Conservation (phyloP, 805 yeast species). For the Lipomyces kockii region DNA sequence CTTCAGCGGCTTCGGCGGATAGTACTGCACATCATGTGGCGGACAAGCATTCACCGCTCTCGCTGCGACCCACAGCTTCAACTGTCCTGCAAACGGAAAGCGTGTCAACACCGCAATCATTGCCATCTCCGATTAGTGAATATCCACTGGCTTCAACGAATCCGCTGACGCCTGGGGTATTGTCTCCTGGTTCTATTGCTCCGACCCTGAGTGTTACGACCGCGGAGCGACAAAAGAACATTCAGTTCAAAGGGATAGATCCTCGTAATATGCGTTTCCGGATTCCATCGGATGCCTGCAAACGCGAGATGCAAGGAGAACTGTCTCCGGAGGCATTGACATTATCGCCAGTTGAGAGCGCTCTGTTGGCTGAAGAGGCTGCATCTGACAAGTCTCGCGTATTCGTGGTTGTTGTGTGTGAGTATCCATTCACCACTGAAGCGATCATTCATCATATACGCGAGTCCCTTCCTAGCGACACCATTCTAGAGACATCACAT, state of each 20-base stretch:
- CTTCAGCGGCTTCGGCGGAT: constrained; percentile 11
- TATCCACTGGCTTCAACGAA: neutral
- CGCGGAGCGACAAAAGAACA: constrained; percentile 16
- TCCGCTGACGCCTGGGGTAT: neutral
- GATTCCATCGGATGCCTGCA: constrained; percentile 26
- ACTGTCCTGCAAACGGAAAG: neutral
- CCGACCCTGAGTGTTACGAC: neutral
- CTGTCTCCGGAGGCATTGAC: neutral
- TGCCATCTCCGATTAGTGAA: constrained; percentile 23
- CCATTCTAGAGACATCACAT: constrained; percentile 26
- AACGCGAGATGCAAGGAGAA: neutral
- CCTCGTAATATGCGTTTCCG: constrained; percentile 26
- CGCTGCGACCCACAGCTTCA: constrained; percentile 20
- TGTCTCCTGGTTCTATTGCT: constrained; percentile 3
- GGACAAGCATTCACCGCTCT: constrained; percentile 23
- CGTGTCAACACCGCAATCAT: constrained; percentile 7
- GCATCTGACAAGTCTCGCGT: constrained; percentile 8
- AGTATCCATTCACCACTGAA: constrained; percentile 38
- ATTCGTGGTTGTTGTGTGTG: constrained; percentile 39
- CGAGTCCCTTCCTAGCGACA: constrained; percentile 34
- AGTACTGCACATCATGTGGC: neutral
- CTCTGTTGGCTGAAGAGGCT: neutral
- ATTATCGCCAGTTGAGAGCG: neutral
- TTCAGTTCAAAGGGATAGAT: constrained; percentile 17
- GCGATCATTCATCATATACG: constrained; percentile 43